Percentiles rank a stretch among this genome's conserved stretches.
Conservation (phyloP, 73 alveolate species). For the Paramecium biaurelia region DNA sequence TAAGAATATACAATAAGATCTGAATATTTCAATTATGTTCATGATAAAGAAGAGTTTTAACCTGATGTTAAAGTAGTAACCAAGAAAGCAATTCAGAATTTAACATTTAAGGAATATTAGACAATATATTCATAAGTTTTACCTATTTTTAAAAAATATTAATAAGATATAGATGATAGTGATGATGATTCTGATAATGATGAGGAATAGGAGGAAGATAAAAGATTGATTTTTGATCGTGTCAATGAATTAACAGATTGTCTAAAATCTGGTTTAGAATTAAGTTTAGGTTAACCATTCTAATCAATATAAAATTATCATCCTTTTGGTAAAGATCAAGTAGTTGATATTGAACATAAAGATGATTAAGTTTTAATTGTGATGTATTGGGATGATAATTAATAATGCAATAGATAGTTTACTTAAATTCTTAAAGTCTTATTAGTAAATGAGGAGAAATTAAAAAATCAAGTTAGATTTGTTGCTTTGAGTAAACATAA, state of each 20-base stretch:
- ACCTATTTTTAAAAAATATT: neutral
- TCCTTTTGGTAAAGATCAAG: neutral
- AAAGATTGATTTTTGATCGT: neutral
- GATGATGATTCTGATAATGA: conserved; percentile 31
- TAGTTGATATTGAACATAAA: neutral
- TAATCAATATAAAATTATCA: neutral
- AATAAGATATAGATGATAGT: neutral
- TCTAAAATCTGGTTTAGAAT: neutral
- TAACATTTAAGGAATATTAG: neutral
- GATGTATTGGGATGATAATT: neutral
- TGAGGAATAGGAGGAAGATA: neutral
- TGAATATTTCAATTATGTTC: neutral
- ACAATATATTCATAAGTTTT: neutral
- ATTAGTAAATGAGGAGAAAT: neutral
- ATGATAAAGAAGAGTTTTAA: neutral
- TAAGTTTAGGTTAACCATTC: neutral
- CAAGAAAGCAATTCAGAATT: neutral
- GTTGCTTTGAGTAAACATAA: neutral
- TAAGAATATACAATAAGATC: neutral
- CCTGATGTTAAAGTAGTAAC: neutral
- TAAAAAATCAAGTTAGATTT: neutral
- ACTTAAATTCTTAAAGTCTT: neutral
- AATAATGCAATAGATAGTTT: neutral
- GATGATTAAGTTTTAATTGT: neutral
- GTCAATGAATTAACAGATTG: neutral